A percentile compares a stretch with the other conserved stretches of the same genome.
These are phyloP conservation scores for Paragyromitra xinjiangensis DNA, from an alignment of 495 filamentous ascomycete species.

Conservation along the genomic window DNA sequence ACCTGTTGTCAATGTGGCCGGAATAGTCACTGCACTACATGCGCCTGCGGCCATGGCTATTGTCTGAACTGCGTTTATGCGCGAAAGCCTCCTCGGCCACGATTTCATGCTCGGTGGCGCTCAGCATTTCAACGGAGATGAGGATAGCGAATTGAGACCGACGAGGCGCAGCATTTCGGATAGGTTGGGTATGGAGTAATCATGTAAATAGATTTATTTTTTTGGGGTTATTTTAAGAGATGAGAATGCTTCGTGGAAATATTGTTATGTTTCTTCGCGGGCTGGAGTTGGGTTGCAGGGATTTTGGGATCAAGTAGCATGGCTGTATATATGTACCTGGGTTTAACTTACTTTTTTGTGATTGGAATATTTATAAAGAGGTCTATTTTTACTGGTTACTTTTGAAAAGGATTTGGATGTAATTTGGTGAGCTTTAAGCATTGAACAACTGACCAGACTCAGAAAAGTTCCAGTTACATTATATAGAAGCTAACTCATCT, in stretches of 20 bases:
- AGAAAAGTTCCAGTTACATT: too few relatives aligned
- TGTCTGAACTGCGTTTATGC: constrained; percentile 56
- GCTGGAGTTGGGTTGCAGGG: constrained; percentile 39
- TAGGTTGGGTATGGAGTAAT: constrained; percentile 12
- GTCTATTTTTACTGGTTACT: too few relatives aligned
- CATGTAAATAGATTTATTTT: constrained; percentile 38
- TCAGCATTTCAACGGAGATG: constrained; percentile 30
- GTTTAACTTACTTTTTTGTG: constrained; percentile 19
- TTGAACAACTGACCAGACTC: too few relatives aligned
- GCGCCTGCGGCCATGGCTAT: constrained; percentile 54
- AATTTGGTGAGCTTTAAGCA: too few relatives aligned
- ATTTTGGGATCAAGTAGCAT: constrained; percentile 44
- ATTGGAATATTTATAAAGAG: constrained; percentile 8
- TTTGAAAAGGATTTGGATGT: too few relatives aligned
- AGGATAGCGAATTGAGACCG: background rate
- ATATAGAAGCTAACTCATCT: background rate
- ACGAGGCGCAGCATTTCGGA: background rate
- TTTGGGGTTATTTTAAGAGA: background rate
- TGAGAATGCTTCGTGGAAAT: background rate
- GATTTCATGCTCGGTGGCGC: constrained; percentile 29
- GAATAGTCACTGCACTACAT: constrained; percentile 54
- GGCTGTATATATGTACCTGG: constrained; percentile 36
- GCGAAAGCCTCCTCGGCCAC: constrained; percentile 43
- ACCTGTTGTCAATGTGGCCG: constrained; percentile 55
- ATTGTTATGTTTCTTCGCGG: constrained; percentile 44